These are phyloP conservation scores for Camellia granthamiana DNA, from an alignment of 148 eudicot species.

Conservation along the genomic window DNA sequence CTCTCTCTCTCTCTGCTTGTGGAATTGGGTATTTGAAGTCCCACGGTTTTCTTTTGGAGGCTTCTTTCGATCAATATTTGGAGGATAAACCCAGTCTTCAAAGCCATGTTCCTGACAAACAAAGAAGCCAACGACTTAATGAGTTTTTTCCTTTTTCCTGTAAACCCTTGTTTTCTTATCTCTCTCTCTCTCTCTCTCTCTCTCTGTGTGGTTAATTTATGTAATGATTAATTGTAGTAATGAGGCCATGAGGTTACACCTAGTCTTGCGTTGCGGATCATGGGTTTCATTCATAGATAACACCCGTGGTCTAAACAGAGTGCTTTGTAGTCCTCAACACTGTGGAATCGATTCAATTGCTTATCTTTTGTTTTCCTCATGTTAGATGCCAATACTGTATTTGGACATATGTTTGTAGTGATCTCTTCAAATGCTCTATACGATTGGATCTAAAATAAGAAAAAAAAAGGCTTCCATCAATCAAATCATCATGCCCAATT, in stretches of 20 bases:
- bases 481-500: too few species aligned
- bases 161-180: too few species aligned
- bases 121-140: conserved; percentile 65
- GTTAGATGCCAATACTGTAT: neutral
- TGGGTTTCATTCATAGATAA: too few species aligned
- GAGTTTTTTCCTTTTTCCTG: conserved; percentile 36
- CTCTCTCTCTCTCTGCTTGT: neutral
- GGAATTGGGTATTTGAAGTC: neutral
- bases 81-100: conserved; percentile 76
- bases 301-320: too few species aligned
- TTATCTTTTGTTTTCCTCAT: too few species aligned
- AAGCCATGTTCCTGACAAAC: conserved; percentile 87
- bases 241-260: too few species aligned
- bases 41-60: conserved; percentile 40
- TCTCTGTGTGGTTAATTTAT: too few species aligned
- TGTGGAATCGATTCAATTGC: too few species aligned
- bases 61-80: conserved; percentile 85
- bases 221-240: too few species aligned
- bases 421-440: neutral
- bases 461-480: too few species aligned
- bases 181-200: neutral
- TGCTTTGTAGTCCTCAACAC: too few species aligned
- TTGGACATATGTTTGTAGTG: neutral
- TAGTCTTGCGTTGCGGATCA: too few species aligned
- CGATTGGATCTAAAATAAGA: neutral